Percentiles rank a stretch among this genome's conserved stretches.
Conservation (phyloP, 148 eudicot genomes). For the Rhododendron mucronatum region DNA sequence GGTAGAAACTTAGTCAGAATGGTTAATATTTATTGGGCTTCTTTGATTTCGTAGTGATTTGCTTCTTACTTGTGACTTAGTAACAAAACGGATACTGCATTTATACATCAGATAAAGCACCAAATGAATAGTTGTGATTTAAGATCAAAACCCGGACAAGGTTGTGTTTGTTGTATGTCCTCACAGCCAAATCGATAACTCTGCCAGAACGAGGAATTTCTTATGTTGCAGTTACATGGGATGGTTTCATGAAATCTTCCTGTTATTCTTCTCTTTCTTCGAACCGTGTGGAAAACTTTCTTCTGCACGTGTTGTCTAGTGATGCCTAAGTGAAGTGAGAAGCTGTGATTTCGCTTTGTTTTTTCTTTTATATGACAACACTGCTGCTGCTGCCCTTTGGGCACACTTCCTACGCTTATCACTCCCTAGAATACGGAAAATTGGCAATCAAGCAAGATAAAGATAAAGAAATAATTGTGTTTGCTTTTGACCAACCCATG, state of each 20-base stretch:
- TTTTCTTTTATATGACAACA: too few relatives aligned
- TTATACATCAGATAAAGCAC: neutral
- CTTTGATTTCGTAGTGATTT: neutral
- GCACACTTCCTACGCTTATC: too few relatives aligned
- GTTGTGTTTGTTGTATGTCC: neutral
- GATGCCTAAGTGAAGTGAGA: neutral
- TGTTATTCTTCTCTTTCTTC: neutral
- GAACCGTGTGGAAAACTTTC: neutral
- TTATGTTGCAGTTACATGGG: neutral
- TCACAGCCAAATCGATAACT: neutral
- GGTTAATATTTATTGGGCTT: neutral
- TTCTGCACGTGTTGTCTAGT: neutral
- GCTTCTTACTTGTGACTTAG: neutral
- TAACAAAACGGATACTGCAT: neutral
- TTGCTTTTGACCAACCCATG: neutral
- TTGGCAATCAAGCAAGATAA: too few relatives aligned
- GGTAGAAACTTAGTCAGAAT: too few relatives aligned
- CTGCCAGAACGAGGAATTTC: neutral
- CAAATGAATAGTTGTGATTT: neutral
- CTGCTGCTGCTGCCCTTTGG: too few relatives aligned
- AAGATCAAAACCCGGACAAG: neutral
- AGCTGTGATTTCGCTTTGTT: too few relatives aligned
- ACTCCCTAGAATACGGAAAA: too few relatives aligned
- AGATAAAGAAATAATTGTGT: neutral
- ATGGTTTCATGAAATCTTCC: neutral